Evolutionary conservation across 2,329 filamentous ascomycete genomes (phyloP).

Genomic region (Neofusicoccum kwambonambiense): DNA sequence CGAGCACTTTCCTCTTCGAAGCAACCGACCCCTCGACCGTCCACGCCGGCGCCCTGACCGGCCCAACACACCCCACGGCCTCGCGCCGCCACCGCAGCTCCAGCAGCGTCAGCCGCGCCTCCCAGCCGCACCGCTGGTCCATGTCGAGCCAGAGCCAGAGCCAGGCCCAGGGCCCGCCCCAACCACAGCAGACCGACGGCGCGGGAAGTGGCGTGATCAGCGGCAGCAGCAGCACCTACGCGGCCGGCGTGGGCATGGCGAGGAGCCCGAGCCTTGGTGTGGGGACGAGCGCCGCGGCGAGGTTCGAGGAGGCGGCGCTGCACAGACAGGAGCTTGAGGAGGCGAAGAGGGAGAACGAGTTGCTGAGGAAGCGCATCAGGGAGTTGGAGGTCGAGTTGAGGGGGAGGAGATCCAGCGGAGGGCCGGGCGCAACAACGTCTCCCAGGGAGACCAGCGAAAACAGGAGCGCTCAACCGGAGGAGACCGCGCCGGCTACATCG

Average conservation of each 20-base stretch:
- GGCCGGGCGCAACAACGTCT: conserved; percentile 20
- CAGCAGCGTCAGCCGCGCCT: conserved; percentile 44
- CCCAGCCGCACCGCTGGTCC: conserved; percentile 33
- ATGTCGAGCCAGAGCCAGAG: conserved; percentile 33
- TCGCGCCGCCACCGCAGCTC: conserved; percentile 58
- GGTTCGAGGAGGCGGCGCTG: conserved; percentile 45
- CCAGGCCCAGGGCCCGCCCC: no score
- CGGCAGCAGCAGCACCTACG: conserved; percentile 13
- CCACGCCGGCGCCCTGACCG: conserved; percentile 43
- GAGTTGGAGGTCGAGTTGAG: conserved; percentile 42
- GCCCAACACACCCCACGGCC: conserved; percentile 52
- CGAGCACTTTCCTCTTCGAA: conserved; percentile 38
- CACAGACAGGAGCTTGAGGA: conserved; percentile 48
- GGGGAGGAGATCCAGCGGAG: conserved; percentile 29
- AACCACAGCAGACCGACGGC: background rate
- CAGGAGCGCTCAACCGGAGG: background rate
- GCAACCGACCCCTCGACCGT: conserved; percentile 47
- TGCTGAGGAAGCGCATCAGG: conserved; percentile 47
- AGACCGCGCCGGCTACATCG: background rate
- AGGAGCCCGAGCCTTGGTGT: conserved; percentile 11
- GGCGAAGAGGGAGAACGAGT: conserved; percentile 51
- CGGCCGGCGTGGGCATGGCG: conserved; percentile 6
- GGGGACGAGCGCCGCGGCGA: conserved; percentile 15
- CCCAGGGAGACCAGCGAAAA: conserved; percentile 17
- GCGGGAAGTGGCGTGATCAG: background rate